Evolutionary conservation across 768 basidiomycete genomes (phyloP), one percentile per base, ranked within the genome.

Genomic region (Mycena capillaripes): DNA sequence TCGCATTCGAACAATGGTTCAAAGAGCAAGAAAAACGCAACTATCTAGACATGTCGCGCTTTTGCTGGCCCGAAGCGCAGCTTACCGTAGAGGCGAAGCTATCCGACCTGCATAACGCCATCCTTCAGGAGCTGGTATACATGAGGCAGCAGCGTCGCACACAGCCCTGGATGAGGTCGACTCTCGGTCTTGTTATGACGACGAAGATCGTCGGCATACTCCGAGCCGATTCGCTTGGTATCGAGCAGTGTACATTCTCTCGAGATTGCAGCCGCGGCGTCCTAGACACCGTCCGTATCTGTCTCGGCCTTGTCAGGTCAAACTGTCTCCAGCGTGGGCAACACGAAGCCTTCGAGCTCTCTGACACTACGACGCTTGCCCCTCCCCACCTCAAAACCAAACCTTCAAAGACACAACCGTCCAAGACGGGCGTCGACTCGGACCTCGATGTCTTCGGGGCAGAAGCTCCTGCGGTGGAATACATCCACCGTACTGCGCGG

Each of bases 101-200:
- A 9, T 27, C 27, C 11, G 52, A 55, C 25, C 34, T 27, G 4
- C 21, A 17, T 9, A 17, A 63, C 7, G 60, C 59, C 4, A 56
- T 69, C 7, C 60, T 69, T 5, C 60, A 69, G 16, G 68, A 69
- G 40, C 25, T 62, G 1, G 68, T 56, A 0, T 69, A 62, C 12
- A 69, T 69, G 68, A n/a, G 60, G n/a, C 68, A 69, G 52, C 68
- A 69, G 30, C 68, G 68, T 16, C 68, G 60, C 40, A 44, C 68
- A 6, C 68, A 69, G 42, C 68, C 68, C 53, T 69, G 59, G 68
- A 69, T 69, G 68, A 55, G 42, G 60, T 69, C 53, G 11, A 48
- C 63, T n/a, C 2, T 56, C 1, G 68, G 68, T 23, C 68, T 69
- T 23, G 53, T 57, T 21, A 27, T 62, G 29, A 69, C 68, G 32